Percentiles rank a stretch among this genome's conserved stretches.
These are phyloP conservation scores for Pseudopyricularia javanii DNA, from an alignment of 2,329 filamentous ascomycete genomes.

Conservation along the genomic window DNA sequence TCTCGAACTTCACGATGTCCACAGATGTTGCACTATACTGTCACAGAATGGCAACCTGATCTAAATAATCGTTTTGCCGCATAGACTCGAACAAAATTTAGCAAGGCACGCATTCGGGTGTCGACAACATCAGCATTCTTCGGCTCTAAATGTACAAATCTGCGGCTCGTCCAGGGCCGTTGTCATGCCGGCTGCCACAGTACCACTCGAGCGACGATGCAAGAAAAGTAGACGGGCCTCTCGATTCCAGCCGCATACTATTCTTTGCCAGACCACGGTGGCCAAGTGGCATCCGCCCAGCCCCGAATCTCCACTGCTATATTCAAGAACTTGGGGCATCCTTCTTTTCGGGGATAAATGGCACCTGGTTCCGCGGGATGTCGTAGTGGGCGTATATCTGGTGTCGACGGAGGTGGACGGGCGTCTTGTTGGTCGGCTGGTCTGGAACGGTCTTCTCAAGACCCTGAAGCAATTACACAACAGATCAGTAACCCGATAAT, in stretches of 20 bases:
- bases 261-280: neutral
- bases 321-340: neutral
- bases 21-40: no score
- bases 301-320: neutral
- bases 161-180: neutral
- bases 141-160: neutral
- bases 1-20: no score
- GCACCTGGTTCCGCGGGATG: conserved; percentile 13
- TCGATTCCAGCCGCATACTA: neutral
- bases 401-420: conserved; percentile 59
- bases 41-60: no score
- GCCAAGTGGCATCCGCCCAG: neutral
- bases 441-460: conserved; percentile 73
- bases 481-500: neutral
- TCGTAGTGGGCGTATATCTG: conserved; percentile 45
- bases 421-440: conserved; percentile 54
- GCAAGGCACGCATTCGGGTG: neutral
- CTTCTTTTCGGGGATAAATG: conserved; percentile 15
- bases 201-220: neutral
- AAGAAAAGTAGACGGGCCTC: neutral
- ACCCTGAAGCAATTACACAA: conserved; percentile 39
- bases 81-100: neutral
- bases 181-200: neutral
- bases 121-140: neutral
- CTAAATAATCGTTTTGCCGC: neutral